These are phyloP conservation scores for Daldinia eschscholtzii DNA, from an alignment of 2,329 filamentous ascomycete species.

Conservation along the genomic window DNA sequence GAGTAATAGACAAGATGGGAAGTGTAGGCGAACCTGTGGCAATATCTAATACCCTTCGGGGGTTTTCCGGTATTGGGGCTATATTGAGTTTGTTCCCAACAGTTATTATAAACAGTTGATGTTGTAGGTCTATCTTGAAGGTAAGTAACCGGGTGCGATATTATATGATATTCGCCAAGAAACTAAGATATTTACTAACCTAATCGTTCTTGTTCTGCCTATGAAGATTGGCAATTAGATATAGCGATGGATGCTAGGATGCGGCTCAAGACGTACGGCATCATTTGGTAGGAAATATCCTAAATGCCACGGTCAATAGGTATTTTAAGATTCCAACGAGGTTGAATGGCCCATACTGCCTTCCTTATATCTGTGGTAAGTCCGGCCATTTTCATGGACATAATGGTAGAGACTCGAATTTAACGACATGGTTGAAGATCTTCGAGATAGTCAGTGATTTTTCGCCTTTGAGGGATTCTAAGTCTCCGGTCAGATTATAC, in stretches of 20 bases:
- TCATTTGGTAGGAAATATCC: conserved; percentile 54
- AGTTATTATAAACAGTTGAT: conserved; percentile 57
- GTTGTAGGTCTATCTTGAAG: conserved; percentile 54
- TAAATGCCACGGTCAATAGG: conserved; percentile 24
- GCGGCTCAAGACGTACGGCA: conserved; percentile 35
- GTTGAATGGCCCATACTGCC: conserved; percentile 46
- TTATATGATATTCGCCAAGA: background rate
- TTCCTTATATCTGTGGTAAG: conserved; percentile 52
- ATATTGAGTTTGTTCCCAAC: conserved; percentile 58
- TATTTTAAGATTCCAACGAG: background rate
- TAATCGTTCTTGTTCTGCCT: conserved; percentile 52
- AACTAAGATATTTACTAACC: conserved; percentile 32
- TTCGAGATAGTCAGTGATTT: conserved; percentile 26
- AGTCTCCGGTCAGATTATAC: conserved; percentile 16
- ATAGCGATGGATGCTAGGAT: background rate
- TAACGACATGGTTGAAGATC: conserved; percentile 50
- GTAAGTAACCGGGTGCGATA: background rate
- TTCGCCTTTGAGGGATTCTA: background rate
- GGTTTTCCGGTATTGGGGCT: conserved; percentile 58
- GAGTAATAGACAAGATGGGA: background rate
- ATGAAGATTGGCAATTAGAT: background rate
- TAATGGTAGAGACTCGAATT: conserved; percentile 49
- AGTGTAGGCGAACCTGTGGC: conserved; percentile 52
- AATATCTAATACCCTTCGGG: conserved; percentile 61
- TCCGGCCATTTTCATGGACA: conserved; percentile 50